Base-by-base conservation (phyloP, 1,284 basidiomycete genomes). In the Cutaneotrichosporon sp. region DNA sequence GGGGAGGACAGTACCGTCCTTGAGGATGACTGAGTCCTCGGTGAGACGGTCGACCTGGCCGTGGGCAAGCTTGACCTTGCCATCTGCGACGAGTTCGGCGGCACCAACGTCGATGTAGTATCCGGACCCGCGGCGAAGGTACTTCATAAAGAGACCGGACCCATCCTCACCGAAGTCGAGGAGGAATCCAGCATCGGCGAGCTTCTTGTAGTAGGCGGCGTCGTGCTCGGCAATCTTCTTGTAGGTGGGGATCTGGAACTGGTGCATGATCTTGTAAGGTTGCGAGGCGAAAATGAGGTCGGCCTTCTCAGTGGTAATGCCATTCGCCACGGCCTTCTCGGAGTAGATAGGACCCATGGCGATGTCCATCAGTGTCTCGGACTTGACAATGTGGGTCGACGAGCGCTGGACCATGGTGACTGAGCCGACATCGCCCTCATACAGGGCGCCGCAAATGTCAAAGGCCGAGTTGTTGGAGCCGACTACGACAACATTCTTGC, bases 291-390 rank as follows among this genome's bases (percentile, higher is more conserved):
- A 72, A 29, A 78, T 67, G 45, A 66, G 65, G 55, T 76, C 70
- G 20, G 75, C 70, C 59, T 78, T 75, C 2, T 79, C 78, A 61
- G 78, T 78, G 44, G 62, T 76, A 20, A 82, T 51, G 17, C 78
- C 64, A 60, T 82, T 81, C 55, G 82, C 80, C 24, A 82, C 52
- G 11, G 77, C 64, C 59, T 82, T 80, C 59, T 82, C 81, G 22
- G 65, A 76, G 72, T 82, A 87, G 5, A 80, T 57, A 4, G 75
- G 82, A 53, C 63, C 51, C 48, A 62, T 67, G 20, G 66, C 70
- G 45, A 77, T 74, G 52, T 80, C 78, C 32, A 71, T 61, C 17
- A 72, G 69, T 34, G 79, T 71, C 53, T 60, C 41, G 38, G 60
- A 54, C 42, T 77, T 80, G 11, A 86, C 60, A 24, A 68, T 51